Evolutionary conservation across 116 monocot species (phyloP).

Genomic region (Trichopus zeylanicus): DNA sequence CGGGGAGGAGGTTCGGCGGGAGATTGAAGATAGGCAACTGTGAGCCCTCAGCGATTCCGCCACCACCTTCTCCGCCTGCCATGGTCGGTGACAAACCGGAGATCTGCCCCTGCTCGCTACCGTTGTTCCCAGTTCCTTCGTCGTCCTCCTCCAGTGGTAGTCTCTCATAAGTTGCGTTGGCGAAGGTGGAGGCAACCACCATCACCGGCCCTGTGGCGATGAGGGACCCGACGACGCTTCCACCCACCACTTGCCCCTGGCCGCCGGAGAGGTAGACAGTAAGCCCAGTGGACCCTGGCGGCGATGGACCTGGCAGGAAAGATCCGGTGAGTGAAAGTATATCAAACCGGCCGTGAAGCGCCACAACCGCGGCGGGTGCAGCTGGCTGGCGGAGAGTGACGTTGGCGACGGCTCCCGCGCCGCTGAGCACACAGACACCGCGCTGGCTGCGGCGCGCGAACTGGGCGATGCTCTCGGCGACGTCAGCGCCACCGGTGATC

Average conservation of each 20-base stretch:
- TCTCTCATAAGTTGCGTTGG: not conserved
- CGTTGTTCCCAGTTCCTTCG: not conserved
- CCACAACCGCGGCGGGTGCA: not conserved
- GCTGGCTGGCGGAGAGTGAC: constrained; percentile 8
- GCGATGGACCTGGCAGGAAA: constrained; percentile 12
- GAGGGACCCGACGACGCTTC: not conserved
- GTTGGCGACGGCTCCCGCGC: constrained; percentile 5
- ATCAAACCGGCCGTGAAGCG: constrained; percentile 9
- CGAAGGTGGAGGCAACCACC: not conserved
- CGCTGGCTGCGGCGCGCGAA: constrained; percentile 12
- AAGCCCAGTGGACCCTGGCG: not conserved
- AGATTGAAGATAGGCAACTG: constrained; percentile 34
- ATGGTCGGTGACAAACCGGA: constrained; percentile 2
- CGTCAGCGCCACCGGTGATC: constrained; percentile 13
- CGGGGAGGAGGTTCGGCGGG: constrained; percentile 21
- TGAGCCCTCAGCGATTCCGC: constrained; percentile 18
- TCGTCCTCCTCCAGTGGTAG: not conserved
- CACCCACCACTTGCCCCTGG: not conserved
- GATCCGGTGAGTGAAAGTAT: constrained; percentile 18
- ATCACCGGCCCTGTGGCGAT: not conserved
- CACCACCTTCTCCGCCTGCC: constrained; percentile 10
- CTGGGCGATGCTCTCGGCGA: constrained; percentile 4
- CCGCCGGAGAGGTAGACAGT: not conserved
- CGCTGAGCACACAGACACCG: constrained; percentile 11
- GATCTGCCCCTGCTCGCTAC: not conserved